Conservation (phyloP, 2,329 filamentous ascomycete species). For the Arthrobotrys sphaeroides region DNA sequence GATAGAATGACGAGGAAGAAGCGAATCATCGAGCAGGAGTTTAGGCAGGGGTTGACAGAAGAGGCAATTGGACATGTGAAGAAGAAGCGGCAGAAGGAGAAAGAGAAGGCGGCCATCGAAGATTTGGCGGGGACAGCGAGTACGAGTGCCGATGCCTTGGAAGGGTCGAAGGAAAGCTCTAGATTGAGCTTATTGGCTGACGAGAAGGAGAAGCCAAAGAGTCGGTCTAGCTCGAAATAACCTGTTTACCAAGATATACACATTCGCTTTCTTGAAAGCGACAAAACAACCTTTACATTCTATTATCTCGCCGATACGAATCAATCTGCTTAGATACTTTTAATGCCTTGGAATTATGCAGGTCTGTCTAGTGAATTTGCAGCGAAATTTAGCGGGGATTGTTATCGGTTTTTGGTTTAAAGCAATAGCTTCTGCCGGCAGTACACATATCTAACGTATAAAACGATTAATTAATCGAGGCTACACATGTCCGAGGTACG, state of each 20-base stretch:
- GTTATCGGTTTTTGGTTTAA: not conserved
- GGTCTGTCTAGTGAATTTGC: not conserved
- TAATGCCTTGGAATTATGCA: not conserved
- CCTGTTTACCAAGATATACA: not conserved
- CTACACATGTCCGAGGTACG: not conserved
- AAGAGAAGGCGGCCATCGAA: conserved; percentile 59
- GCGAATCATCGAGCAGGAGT: conserved; percentile 80
- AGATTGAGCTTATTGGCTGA: conserved; percentile 34
- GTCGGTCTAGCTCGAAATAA: not conserved
- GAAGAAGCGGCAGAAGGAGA: conserved; percentile 67
- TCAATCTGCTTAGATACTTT: not conserved
- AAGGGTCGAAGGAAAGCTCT: conserved; percentile 38
- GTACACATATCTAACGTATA: not conserved
- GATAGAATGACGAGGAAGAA: conserved; percentile 83
- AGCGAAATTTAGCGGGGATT: conserved; percentile 25
- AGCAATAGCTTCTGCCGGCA: not conserved
- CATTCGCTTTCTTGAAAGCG: not conserved
- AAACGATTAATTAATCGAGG: no score
- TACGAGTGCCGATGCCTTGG: conserved; percentile 17
- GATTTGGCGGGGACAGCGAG: conserved; percentile 18
- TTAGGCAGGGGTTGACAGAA: conserved; percentile 77
- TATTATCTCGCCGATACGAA: not conserved
- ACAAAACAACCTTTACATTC: not conserved
- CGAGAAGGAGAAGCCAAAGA: conserved; percentile 26
- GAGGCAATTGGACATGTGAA: conserved; percentile 65